phyloP scores from a whole-genome alignment of 139 green algal species.

The Coelastrella sp. region DNA sequence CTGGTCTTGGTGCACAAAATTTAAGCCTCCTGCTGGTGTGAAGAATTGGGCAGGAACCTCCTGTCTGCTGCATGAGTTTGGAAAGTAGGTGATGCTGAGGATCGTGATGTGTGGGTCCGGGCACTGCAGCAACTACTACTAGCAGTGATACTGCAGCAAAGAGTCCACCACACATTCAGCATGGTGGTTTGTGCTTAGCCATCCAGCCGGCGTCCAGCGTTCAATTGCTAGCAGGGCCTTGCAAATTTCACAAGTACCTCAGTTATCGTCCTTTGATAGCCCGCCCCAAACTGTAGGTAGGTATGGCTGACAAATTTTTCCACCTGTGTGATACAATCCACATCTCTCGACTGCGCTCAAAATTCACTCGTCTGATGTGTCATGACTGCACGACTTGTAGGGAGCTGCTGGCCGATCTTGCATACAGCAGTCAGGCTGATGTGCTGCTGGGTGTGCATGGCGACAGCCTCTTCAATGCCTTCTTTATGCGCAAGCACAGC shows the following conservation, averaged over 20 bases:
- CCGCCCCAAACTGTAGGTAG: too few relatives aligned
- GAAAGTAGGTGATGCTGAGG: constrained; percentile 19
- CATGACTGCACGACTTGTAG: background rate
- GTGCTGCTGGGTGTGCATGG: constrained; percentile 45
- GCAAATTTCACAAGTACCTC: too few relatives aligned
- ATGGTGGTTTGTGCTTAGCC: too few relatives aligned
- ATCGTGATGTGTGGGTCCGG: background rate
- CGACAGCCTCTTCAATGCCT: constrained; percentile 16
- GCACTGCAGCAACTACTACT: too few relatives aligned
- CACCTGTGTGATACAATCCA: too few relatives aligned
- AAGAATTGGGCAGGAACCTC: constrained; percentile 34
- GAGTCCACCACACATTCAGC: too few relatives aligned
- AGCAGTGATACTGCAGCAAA: too few relatives aligned
- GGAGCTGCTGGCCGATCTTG: constrained; percentile 25
- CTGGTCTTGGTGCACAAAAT: constrained; percentile 51
- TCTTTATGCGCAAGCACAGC: constrained; percentile 39
- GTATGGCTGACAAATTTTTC: too few relatives aligned
- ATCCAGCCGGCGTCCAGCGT: too few relatives aligned
- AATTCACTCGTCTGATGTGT: background rate
- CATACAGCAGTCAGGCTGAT: constrained; percentile 19
- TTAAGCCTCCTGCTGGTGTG: constrained; percentile 25
- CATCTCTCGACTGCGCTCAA: too few relatives aligned
- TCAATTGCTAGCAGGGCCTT: too few relatives aligned
- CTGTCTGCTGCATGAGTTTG: constrained; percentile 46
- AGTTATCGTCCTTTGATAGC: too few relatives aligned